These are phyloP conservation scores for Syzygium jambos DNA, from an alignment of 345 rosid species.

Conservation along the genomic window DNA sequence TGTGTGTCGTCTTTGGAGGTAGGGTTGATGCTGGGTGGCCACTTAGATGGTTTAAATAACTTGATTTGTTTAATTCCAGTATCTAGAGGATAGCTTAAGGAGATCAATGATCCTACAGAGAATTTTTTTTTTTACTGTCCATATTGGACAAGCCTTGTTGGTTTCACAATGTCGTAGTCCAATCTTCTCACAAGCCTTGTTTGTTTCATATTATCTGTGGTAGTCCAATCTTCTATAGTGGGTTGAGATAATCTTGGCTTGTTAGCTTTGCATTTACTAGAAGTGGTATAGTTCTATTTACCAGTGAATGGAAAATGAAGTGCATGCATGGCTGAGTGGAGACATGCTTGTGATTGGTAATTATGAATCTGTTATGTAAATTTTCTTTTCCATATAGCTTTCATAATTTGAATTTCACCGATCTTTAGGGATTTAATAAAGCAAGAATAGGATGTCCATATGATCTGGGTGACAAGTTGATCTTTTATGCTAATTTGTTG, in stretches of 20 bases:
- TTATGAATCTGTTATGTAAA: neutral
- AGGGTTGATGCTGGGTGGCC: neutral
- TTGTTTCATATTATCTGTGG: neutral
- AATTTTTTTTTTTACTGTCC: neutral
- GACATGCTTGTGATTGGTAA: neutral
- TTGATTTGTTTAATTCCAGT: neutral
- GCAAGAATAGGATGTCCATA: neutral
- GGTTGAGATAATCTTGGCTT: neutral
- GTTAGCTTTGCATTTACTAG: neutral
- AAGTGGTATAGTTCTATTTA: neutral
- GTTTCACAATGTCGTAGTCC: neutral
- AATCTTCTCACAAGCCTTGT: neutral
- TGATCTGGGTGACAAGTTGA: neutral
- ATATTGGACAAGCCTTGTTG: neutral
- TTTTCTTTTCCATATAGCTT: neutral
- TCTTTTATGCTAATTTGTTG: conserved; percentile 1
- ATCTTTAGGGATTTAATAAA: neutral
- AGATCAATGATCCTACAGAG: neutral
- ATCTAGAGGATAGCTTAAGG: neutral
- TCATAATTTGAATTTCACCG: neutral
- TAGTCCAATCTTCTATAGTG: neutral
- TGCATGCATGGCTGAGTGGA: neutral
- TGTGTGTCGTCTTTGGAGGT: neutral
- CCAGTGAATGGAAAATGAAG: neutral
- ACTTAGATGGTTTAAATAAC: neutral